phyloP scores from a whole-genome alignment of 75 land plant genomes.

The Adiantum capillusveneris region DNA sequence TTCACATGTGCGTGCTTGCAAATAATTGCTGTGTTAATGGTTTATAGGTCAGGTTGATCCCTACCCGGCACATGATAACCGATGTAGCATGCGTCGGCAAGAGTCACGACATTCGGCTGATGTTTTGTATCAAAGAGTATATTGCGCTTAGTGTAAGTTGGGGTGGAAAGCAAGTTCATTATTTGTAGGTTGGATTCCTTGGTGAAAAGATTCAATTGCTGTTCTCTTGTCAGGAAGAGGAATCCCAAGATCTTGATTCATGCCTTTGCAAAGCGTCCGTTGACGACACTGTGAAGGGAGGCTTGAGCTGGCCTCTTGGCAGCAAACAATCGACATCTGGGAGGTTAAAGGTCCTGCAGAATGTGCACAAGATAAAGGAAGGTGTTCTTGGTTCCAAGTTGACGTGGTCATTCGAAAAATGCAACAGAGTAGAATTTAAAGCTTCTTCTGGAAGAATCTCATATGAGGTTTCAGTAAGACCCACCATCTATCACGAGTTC shows the following conservation, averaged over 20 bases:
- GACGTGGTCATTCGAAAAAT: background rate
- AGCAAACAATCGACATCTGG: background rate
- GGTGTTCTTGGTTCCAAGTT: background rate
- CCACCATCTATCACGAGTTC: background rate
- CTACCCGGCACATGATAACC: background rate
- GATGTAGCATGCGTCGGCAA: background rate
- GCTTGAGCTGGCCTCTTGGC: background rate
- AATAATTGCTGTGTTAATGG: background rate
- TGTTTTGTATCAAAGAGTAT: slow-evolving; percentile 1
- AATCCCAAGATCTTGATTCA: background rate
- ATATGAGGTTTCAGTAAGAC: background rate
- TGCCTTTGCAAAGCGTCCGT: background rate
- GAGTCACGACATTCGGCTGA: background rate
- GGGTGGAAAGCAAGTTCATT: no score
- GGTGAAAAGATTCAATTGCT: no score
- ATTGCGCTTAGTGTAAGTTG: background rate
- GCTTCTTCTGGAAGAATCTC: background rate
- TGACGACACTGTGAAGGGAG: background rate
- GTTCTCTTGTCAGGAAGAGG: background rate
- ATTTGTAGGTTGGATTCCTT: no score
- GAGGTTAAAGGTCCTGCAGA: background rate
- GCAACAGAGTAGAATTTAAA: slow-evolving; percentile 2
- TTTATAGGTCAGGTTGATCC: background rate
- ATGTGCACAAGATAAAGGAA: background rate
- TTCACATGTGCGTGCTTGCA: no score